A percentile compares a stretch with the other conserved stretches of the same genome.
phyloP scores from a whole-genome alignment of 1,284 basidiomycete genomes.

The Mycena citricolor region DNA sequence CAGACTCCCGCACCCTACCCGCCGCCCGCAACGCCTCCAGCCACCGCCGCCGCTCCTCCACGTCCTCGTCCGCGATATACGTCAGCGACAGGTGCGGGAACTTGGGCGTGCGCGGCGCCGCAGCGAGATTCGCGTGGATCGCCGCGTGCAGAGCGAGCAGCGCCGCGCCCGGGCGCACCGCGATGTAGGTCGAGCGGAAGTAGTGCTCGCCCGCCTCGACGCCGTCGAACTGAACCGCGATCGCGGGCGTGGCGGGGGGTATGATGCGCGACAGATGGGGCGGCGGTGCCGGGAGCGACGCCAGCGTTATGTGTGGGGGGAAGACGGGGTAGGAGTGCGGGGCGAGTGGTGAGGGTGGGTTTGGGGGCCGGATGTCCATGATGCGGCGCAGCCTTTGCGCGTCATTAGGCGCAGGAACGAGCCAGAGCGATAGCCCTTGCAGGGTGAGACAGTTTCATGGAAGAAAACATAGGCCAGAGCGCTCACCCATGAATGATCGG shows the following conservation, averaged over 20 bases:
- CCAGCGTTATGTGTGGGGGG: slow-evolving; percentile 70
- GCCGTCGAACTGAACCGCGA: slow-evolving; percentile 49
- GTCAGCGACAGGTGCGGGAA: slow-evolving; percentile 71
- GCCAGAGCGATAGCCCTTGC: slow-evolving; percentile 60
- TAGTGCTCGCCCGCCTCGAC: slow-evolving; percentile 59
- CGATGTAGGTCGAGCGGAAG: slow-evolving; percentile 68
- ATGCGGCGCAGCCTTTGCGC: slow-evolving; percentile 40
- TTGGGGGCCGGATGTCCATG: slow-evolving; percentile 41
- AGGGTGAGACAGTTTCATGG: no score
- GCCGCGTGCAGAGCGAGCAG: slow-evolving; percentile 49
- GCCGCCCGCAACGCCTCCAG: slow-evolving; percentile 36
- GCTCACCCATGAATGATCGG: no score
- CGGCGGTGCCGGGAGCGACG: slow-evolving; percentile 42
- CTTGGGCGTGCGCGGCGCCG: slow-evolving; percentile 45
- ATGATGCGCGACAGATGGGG: slow-evolving; percentile 38
- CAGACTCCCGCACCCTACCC: slow-evolving; percentile 36
- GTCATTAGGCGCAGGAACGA: slow-evolving; percentile 49
- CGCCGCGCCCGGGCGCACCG: slow-evolving; percentile 43
- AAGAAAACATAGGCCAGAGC: no score
- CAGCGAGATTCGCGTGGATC: slow-evolving; percentile 44
- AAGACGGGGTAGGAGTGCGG: slow-evolving; percentile 57
- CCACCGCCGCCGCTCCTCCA: slow-evolving; percentile 39
- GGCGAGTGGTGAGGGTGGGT: slow-evolving; percentile 6
- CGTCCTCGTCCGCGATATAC: slow-evolving; percentile 65
- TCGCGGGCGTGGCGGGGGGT: slow-evolving; percentile 32